phyloP scores from a whole-genome alignment of 202 grass and related monocot species.

The Carex arenaria region DNA sequence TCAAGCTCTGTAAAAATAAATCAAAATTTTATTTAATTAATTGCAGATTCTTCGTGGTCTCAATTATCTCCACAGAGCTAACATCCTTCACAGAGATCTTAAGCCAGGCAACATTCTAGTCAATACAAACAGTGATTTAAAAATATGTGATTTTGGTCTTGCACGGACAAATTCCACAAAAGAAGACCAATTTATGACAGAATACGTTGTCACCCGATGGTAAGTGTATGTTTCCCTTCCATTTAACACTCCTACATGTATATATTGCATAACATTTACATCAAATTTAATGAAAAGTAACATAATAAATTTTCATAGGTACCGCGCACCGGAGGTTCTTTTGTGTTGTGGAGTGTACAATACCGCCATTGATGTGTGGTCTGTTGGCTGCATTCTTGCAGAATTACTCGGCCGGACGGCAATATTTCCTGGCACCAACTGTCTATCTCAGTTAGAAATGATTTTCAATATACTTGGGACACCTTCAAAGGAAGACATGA shows the following conservation, averaged over 20 bases:
- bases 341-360: slow-evolving; percentile 63
- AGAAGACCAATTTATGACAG: slow-evolving; percentile 60
- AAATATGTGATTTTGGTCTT: slow-evolving; percentile 87
- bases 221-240: background rate
- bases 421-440: slow-evolving; percentile 70
- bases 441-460: slow-evolving; percentile 64
- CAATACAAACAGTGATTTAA: slow-evolving; percentile 69
- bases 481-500: slow-evolving; percentile 48
- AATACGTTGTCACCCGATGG: slow-evolving; percentile 8
- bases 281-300: background rate
- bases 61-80: slow-evolving; percentile 76
- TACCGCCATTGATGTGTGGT: slow-evolving; percentile 79
- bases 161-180: slow-evolving; percentile 60
- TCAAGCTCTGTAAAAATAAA: background rate
- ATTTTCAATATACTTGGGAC: slow-evolving; percentile 75
- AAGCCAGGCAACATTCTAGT: slow-evolving; percentile 82
- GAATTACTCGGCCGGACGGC: slow-evolving; percentile 76
- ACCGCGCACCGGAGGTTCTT: slow-evolving; percentile 73
- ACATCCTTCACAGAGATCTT: slow-evolving; percentile 79
- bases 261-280: background rate
- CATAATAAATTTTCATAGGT: background rate
- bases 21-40: slow-evolving; percentile 14
- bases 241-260: background rate
- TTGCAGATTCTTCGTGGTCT: slow-evolving; percentile 76
- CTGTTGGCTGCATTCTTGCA: slow-evolving; percentile 80